These are phyloP conservation scores for Alternaria sp. DNA, from an alignment of 2,329 filamentous ascomycete species.

Conservation along the genomic window DNA sequence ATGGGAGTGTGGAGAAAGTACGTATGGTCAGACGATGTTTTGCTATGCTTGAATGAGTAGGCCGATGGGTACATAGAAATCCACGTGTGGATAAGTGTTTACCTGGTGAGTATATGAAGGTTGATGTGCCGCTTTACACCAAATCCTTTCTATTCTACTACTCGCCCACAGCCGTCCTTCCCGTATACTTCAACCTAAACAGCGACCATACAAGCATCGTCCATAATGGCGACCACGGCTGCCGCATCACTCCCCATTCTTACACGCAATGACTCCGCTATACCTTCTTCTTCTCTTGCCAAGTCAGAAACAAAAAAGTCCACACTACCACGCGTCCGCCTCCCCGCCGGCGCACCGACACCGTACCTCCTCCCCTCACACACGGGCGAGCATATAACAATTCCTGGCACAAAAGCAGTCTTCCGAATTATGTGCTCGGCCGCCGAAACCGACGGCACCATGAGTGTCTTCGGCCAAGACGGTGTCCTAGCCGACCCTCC, in stretches of 20 bases:
- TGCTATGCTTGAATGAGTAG: background rate
- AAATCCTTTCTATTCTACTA: background rate
- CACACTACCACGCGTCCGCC: slow-evolving; percentile 15
- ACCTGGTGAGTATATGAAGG: background rate
- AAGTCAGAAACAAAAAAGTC: background rate
- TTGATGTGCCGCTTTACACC: background rate
- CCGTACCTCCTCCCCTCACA: slow-evolving; percentile 30
- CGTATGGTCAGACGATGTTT: background rate
- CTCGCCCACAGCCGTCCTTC: background rate
- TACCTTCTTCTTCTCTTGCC: background rate
- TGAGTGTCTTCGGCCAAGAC: slow-evolving; percentile 31
- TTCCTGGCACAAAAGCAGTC: slow-evolving; percentile 28
- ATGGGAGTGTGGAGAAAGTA: background rate
- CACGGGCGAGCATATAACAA: slow-evolving; percentile 26
- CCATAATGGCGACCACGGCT: slow-evolving; percentile 1
- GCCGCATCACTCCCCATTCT: background rate
- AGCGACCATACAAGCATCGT: background rate
- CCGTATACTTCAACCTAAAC: background rate
- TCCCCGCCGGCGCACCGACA: slow-evolving; percentile 19
- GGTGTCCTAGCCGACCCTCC: slow-evolving; percentile 28
- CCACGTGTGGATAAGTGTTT: background rate
- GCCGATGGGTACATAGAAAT: background rate
- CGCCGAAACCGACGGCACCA: slow-evolving; percentile 24
- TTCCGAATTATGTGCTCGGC: slow-evolving; percentile 29
- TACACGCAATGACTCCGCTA: background rate